Base-by-base conservation (phyloP, 495 filamentous ascomycete species). In the Podospora pseudoanserina region DNA sequence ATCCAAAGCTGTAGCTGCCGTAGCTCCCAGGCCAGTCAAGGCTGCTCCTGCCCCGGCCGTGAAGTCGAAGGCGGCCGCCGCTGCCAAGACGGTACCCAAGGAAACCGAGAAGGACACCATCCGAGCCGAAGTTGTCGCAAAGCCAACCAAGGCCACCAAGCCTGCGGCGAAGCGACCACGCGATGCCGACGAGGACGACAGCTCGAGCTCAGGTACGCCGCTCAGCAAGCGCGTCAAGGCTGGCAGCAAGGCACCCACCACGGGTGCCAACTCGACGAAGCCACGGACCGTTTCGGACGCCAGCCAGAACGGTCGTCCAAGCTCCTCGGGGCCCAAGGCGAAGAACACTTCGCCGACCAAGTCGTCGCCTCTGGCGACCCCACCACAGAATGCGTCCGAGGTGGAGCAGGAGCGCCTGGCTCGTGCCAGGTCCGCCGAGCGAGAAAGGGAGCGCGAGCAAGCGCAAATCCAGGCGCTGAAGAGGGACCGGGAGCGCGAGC, bases 381-480 rank as follows among this genome's bases (percentile, higher is more conserved):
- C 90, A n/a, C 90, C 90, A 23, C 90, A 90, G 18, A 92, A 92
- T 76, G 88, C 88, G 5, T 91, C 90, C 4, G 89, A 92, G 65
- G 71, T 89, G 23, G 85, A 85, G 26, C 74, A 77, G 0, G 76
- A 79, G 26, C 71, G 74, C 53, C 30, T 20, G 13, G 28, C 15
- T 11, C 66, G 11, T 58, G 71, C 71, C 64, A 67, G 68, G 30
- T 68, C 66, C 61, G 70, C 73, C 20, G 74, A 73, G 28, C 65
- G 72, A 18, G 72, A 78, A 20, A 66, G 19, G 76, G 80, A 69
- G 78, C 83, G 74, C 44, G 69, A 68, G 20, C 56, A 64, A 11
- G 72, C 77, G 30, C 70, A 73, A 30, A 61, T 66, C 5, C 73
- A 72, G 65, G 19, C 68, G 71, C 60, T 68, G 20, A 19, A 65